Percentiles rank a stretch among this genome's conserved stretches.
phyloP scores from a whole-genome alignment of 2,329 filamentous ascomycete species.

The Neopestalotiopsis sp. region DNA sequence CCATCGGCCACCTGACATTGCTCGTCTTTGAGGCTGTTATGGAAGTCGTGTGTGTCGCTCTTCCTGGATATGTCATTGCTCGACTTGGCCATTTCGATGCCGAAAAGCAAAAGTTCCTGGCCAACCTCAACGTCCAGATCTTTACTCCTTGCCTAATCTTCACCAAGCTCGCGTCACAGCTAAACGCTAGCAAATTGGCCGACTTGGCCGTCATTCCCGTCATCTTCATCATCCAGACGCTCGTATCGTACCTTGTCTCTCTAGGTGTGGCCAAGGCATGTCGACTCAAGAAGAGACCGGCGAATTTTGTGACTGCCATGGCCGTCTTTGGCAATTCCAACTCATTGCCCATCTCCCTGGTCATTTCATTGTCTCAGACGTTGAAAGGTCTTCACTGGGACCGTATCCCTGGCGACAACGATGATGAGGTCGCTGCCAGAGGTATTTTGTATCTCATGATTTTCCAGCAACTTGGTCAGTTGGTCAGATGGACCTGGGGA shows the following conservation, averaged over 20 bases:
- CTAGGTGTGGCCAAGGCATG: conserved; percentile 74
- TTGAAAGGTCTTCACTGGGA: conserved; percentile 93
- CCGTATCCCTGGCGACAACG: conserved; percentile 87
- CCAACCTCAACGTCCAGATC: conserved; percentile 93
- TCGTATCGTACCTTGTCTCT: conserved; percentile 83
- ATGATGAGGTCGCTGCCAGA: conserved; percentile 90
- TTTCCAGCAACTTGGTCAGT: conserved; percentile 95
- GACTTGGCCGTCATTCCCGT: conserved; percentile 94
- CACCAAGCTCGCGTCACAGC: conserved; percentile 92
- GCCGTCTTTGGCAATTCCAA: conserved; percentile 98
- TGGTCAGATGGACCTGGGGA: conserved; percentile 97
- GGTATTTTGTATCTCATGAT: conserved; percentile 96
- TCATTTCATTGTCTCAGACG: conserved; percentile 91
- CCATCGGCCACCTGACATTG: conserved; percentile 72
- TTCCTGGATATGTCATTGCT: conserved; percentile 93
- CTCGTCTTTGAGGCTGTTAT: conserved; percentile 93
- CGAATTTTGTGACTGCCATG: conserved; percentile 97
- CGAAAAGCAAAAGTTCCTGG: conserved; percentile 94
- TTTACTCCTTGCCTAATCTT: conserved; percentile 99
- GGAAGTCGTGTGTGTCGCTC: conserved; percentile 91
- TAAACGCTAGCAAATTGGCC: conserved; percentile 86
- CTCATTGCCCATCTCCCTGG: conserved; percentile 93
- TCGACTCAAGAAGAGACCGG: conserved; percentile 80
- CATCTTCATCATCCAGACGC: conserved; percentile 88
- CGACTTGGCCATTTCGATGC: conserved; percentile 91